Evolutionary conservation across 441 rosid genomes (phyloP).

Genomic region (Bocquillonia castaneifolia): DNA sequence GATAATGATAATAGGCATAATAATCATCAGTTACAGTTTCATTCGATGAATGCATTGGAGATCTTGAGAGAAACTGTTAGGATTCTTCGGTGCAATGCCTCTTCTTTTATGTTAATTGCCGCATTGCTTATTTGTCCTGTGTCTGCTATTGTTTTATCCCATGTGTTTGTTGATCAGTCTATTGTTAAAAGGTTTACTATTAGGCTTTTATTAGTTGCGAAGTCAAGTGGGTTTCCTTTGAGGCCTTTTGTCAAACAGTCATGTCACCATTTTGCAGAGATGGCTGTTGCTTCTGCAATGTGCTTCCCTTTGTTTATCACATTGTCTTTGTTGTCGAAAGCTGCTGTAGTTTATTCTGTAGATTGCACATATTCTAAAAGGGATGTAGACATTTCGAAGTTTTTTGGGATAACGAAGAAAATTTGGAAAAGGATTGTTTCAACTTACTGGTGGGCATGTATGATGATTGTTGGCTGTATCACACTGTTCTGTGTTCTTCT

Average conservation of each 20-base stretch:
- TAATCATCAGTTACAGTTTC: constrained; percentile 41
- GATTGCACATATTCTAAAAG: constrained; percentile 67
- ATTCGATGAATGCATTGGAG: constrained; percentile 72
- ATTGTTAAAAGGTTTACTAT: constrained; percentile 53
- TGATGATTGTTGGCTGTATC: constrained; percentile 54
- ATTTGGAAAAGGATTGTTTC: constrained; percentile 61
- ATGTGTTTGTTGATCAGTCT: constrained; percentile 61
- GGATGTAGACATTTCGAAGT: constrained; percentile 43
- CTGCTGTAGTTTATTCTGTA: constrained; percentile 72
- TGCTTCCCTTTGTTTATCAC: constrained; percentile 75
- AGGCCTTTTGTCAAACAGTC: constrained; percentile 56
- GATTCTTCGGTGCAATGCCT: constrained; percentile 64
- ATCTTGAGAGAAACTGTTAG: constrained; percentile 80
- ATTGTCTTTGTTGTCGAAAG: constrained; percentile 54
- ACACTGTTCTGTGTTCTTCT: constrained; percentile 62
- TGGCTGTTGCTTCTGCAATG: constrained; percentile 54
- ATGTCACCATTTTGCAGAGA: constrained; percentile 63
- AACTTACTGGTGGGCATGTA: constrained; percentile 67
- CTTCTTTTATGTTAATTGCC: constrained; percentile 56
- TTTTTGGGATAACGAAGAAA: constrained; percentile 40
- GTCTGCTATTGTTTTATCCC: constrained; percentile 60
- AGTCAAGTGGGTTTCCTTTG: constrained; percentile 70
- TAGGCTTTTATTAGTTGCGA: constrained; percentile 58
- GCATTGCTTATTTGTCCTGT: constrained; percentile 72
- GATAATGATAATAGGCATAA: constrained; percentile 16